Base-by-base conservation (phyloP, 805 yeast species). In the Tetrapisispora pingtungensis region DNA sequence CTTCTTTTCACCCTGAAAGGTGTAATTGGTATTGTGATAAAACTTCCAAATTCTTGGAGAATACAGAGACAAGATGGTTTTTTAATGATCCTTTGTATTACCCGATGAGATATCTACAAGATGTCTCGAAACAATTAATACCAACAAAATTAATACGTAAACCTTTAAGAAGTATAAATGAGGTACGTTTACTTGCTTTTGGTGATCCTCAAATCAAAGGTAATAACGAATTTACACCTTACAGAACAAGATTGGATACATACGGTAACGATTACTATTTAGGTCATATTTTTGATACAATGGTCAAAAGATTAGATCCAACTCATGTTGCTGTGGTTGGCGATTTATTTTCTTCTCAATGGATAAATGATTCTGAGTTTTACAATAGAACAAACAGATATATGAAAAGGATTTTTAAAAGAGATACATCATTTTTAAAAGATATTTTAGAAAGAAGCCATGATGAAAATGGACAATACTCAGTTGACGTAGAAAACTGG, bases 131-230 rank as follows among this genome's bases (percentile, higher is more conserved):
- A 28, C 26, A 34, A 15, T n/a, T 39, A 46, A 57, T 45, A 49
- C 51, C 14, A 49, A 58, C 13, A 30, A 49, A 5, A 15, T 14
- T 14, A 24, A 12, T 7, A 5, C 5, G 30, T 13, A 3, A 32
- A 34, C 13, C 26, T 22, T 20, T n/a, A 18, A 2, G 18, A 13
- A 30, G n/a, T 17, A 13, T 7, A 7, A 17, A 40, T 24, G 33
- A 22, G 33, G 33, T 89, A 42, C 77, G 77, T 49, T 64, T 93
- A 64, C 62, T 89, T 50, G 83, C 95, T 6, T 81, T 88, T 62
- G 98, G 97, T 7, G 98, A 93, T 58, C 98, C 98, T 0, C 98
- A 93, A 67, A 89, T 93, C 62, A 84, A 90, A 49, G 98, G 98
- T 2, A 77, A 80, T 53, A 80, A 86, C 83, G 75, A 74, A 7